Conservation (phyloP, 1,284 basidiomycete genomes). For the Leccinum pachyderme region DNA sequence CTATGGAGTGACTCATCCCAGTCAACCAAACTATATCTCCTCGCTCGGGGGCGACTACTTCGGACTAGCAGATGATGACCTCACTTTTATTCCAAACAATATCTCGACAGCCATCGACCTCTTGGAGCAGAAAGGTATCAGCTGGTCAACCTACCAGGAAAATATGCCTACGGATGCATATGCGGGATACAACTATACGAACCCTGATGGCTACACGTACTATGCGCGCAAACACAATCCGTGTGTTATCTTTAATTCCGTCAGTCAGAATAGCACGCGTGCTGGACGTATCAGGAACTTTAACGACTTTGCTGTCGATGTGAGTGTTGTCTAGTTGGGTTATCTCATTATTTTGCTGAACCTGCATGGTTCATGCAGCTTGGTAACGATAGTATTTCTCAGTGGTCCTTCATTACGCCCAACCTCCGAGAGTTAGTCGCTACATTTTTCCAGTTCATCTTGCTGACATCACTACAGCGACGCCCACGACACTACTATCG, state of each 20-base stretch:
- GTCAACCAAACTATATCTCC: slow-evolving; percentile 62
- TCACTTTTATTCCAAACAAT: slow-evolving; percentile 37
- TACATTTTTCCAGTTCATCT: neutral
- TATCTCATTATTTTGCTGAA: neutral
- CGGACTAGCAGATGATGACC: slow-evolving; percentile 51
- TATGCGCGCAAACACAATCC: slow-evolving; percentile 66
- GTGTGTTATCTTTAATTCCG: slow-evolving; percentile 50
- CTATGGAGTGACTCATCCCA: slow-evolving; percentile 63
- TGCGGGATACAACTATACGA: slow-evolving; percentile 46
- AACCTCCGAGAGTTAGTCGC: slow-evolving; percentile 42
- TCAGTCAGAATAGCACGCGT: slow-evolving; percentile 42
- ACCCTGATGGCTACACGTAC: slow-evolving; percentile 43
- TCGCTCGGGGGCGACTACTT: slow-evolving; percentile 58
- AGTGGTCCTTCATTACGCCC: slow-evolving; percentile 68
- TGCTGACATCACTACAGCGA: slow-evolving; percentile 29
- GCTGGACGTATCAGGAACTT: slow-evolving; percentile 60
- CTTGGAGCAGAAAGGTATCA: slow-evolving; percentile 56
- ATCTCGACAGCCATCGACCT: slow-evolving; percentile 63
- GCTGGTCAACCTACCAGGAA: slow-evolving; percentile 59
- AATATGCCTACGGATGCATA: slow-evolving; percentile 60
- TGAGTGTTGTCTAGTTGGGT: slow-evolving; percentile 25
- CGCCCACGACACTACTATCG: slow-evolving; percentile 56
- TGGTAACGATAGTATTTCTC: slow-evolving; percentile 47
- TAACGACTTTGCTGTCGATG: slow-evolving; percentile 56
- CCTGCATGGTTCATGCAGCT: slow-evolving; percentile 14